These are phyloP conservation scores for Globisporangium canariense DNA, from an alignment of 352 stramenopile species.

Conservation along the genomic window DNA sequence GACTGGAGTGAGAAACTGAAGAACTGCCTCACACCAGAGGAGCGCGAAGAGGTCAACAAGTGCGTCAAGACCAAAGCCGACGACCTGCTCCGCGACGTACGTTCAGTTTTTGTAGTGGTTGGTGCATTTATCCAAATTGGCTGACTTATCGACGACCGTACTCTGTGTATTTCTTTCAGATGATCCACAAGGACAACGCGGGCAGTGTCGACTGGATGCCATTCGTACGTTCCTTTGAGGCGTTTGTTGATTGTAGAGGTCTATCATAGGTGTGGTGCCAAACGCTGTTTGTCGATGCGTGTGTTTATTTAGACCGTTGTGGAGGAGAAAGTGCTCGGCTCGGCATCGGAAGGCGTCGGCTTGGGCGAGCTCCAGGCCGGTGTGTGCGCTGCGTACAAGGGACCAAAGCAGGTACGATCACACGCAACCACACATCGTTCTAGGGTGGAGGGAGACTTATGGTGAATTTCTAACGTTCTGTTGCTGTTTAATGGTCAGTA, in stretches of 20 bases:
- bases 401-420: conserved; percentile 31
- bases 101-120: too few species aligned
- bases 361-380: conserved; percentile 52
- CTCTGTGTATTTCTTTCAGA: conserved; percentile 19
- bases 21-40: conserved; percentile 65
- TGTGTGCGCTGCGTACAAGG: conserved; percentile 69
- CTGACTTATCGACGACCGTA: too few species aligned
- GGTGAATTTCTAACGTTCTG: not conserved
- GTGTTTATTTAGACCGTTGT: conserved; percentile 47
- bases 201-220: conserved; percentile 67
- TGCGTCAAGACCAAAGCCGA: conserved; percentile 62
- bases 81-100: conserved; percentile 47
- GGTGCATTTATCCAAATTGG: too few species aligned
- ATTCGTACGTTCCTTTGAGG: conserved; percentile 42
- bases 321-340: conserved; percentile 54
- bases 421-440: not conserved
- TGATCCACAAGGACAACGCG: conserved; percentile 56
- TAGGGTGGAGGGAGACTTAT: not conserved
- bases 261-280: not conserved
- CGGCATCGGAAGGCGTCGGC: conserved; percentile 50
- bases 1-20: conserved; percentile 72
- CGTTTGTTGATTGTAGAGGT: not conserved
- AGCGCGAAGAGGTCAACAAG: conserved; percentile 46
- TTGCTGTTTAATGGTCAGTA: conserved; percentile 16
- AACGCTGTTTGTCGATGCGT: not conserved